Base-by-base conservation (phyloP, 768 basidiomycete species). In the Plicaturopsis crispa region DNA sequence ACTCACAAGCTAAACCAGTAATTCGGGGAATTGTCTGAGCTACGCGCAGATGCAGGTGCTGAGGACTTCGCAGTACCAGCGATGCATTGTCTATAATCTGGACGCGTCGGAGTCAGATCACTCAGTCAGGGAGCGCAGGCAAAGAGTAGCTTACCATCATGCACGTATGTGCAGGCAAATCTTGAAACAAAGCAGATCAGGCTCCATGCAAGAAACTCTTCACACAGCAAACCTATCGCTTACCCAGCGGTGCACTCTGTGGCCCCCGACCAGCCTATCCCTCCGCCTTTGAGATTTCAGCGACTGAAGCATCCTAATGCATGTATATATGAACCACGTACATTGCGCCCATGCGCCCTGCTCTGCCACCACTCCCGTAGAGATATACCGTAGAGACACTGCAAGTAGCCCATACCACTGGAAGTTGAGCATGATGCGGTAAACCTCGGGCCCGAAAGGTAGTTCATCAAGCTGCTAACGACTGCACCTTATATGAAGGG, bases 1-100 rank as follows among this genome's bases (percentile, higher is more conserved):
- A 40, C 69, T 41, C 46, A 75, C 72, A 76, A 78, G 53, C 69
- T 71, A 49, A 77, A 78, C 75, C 75, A 77, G 50, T 64, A 74
- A 30, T 30, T 30, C 28, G 28, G 10, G 10, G 10, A 10, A 1
- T 55, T 55, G 4, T 48, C 45, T 12, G 38, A 41, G 7, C 56
- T 42, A 1, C 50, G 13, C 6, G 44, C 35, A 4, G 55, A 34
- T 5, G 55, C 31, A 8, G 44, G 28, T 10, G 47, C 35, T 2
- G 54, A 42, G 4, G 43, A 35, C 5, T 31, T 36, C 19, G 46
- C 39, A 2, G 46, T 36, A 4, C 44, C 43, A 4, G 67, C 56
- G 32, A 67, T 20, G 46, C 68, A 70, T 40, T 72, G 68, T 33
- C 49, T 60, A 37, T 65, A 70, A 36, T 48, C 69, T 71, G 39